A percentile compares a stretch with the other conserved stretches of the same genome.
These are phyloP conservation scores for Fusarium mangiferae DNA, from an alignment of 2,329 filamentous ascomycete genomes.

Conservation along the genomic window DNA sequence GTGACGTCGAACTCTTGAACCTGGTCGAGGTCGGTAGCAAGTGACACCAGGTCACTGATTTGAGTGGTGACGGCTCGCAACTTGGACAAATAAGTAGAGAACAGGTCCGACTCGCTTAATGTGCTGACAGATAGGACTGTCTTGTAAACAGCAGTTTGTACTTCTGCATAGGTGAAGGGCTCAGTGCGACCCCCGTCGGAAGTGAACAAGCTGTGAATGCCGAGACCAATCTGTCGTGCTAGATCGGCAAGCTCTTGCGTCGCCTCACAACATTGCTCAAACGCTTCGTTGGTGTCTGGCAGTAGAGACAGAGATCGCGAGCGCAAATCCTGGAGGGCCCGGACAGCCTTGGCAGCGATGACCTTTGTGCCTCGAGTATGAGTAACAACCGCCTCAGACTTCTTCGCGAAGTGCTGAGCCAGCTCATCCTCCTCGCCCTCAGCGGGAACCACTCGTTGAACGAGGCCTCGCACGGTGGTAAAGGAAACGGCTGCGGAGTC, in stretches of 20 bases:
- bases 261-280: constrained; percentile 74
- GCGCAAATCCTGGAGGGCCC: constrained; percentile 81
- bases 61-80: constrained; percentile 72
- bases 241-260: constrained; percentile 74
- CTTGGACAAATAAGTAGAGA: constrained; percentile 74
- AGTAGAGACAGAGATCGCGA: constrained; percentile 78
- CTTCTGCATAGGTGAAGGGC: constrained; percentile 72
- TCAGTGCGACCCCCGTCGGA: constrained; percentile 77
- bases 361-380: constrained; percentile 87
- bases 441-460: constrained; percentile 70
- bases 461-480: constrained; percentile 69
- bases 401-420: constrained; percentile 73
- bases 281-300: constrained; percentile 72
- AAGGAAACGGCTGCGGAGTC: constrained; percentile 80
- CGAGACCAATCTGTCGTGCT: constrained; percentile 73
- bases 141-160: constrained; percentile 70
- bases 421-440: constrained; percentile 69
- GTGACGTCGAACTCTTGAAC: constrained; percentile 82
- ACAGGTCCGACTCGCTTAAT: constrained; percentile 72
- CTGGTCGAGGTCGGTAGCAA: constrained; percentile 76
- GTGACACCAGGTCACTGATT: constrained; percentile 75
- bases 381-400: constrained; percentile 76
- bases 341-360: constrained; percentile 79
- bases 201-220: constrained; percentile 70
- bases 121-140: constrained; percentile 61